These are phyloP conservation scores for Trametes coccinea DNA, from an alignment of 768 basidiomycete species.

Conservation along the genomic window DNA sequence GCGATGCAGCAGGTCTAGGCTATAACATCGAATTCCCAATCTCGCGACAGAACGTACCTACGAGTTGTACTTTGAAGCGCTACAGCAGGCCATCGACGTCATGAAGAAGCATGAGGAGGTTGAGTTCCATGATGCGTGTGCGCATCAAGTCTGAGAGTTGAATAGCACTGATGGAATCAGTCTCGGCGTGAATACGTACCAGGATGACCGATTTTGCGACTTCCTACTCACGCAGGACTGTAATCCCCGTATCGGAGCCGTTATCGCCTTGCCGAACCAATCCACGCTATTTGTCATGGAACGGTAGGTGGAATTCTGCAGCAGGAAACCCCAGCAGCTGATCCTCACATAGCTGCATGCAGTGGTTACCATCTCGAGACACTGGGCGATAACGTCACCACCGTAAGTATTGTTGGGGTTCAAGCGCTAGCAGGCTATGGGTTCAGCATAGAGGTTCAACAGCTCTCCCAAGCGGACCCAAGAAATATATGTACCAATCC, in stretches of 20 bases:
- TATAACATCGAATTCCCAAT: constrained; percentile 30
- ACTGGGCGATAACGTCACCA: constrained; percentile 31
- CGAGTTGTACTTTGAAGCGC: no score
- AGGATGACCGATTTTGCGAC: constrained; percentile 34
- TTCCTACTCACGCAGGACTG: constrained; percentile 31
- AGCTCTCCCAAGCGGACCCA: background rate
- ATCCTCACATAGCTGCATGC: background rate
- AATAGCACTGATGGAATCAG: constrained; percentile 11
- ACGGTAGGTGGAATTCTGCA: constrained; percentile 25
- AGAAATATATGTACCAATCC: no score
- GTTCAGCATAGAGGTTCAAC: background rate
- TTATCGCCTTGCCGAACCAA: constrained; percentile 21
- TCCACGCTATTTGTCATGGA: constrained; percentile 39
- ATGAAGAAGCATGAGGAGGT: constrained; percentile 27
- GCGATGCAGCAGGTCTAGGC: constrained; percentile 25
- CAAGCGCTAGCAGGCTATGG: background rate
- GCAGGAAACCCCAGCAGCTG: no score
- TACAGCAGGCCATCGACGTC: constrained; percentile 4
- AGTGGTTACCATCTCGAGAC: constrained; percentile 34
- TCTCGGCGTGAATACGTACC: constrained; percentile 38
- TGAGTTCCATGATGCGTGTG: constrained; percentile 32
- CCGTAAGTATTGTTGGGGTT: constrained; percentile 30
- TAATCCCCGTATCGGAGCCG: constrained; percentile 31
- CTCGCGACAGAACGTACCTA: no score
- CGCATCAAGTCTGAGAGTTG: background rate